Base-by-base conservation (phyloP, 176 grass and related monocot genomes). In the Luzula sylvatica region DNA sequence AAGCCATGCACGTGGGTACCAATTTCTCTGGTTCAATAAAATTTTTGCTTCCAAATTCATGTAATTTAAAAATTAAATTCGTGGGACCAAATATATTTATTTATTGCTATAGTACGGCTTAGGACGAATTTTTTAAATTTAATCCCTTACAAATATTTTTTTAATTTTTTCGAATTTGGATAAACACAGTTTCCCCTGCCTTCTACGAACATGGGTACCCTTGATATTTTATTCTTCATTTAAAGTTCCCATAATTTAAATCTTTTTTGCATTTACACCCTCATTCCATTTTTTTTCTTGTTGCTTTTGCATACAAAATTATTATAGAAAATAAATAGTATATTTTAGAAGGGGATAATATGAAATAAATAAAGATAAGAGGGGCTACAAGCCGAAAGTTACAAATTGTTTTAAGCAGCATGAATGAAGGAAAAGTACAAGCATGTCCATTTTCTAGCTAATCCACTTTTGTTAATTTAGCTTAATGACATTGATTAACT, bases 361-460 rank as follows among this genome's bases (percentile, higher is more conserved):
- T 18, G 53, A 18, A 55, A 44, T 25, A 14, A 24, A 3, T 42
- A 56, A 68, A 68, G 20, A 29, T 38, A 54, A 35, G 50, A 55
- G 65, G 65, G 50, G 38, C 65, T 54, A 56, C 38, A 46, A 6
- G 65, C 65, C 65, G 35, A 68, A 68, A 68, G 23, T 3, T 64
- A 26, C 42, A 14, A 47, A 48, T 14, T 39, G 15, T 55, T 55
- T 47, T 46, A 46, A 54, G 65, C 50, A 45, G 49, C 18, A 56
- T 29, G 49, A 55, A 54, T 38, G 40, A 56, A 53, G 38, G 35
- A 68, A 68, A 68, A 68, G 65, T 53, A 38, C 2, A 55, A 44
- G 65, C 65, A 68, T 56, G 65, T 68, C n/a, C n/a, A n/a, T n/a
- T n/a, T n/a, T n/a, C 65, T 68, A 47, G 28, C 38, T 68, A 56